Base-by-base conservation (phyloP, 1,284 basidiomycete genomes). In the Singerocomus inundabilis region DNA sequence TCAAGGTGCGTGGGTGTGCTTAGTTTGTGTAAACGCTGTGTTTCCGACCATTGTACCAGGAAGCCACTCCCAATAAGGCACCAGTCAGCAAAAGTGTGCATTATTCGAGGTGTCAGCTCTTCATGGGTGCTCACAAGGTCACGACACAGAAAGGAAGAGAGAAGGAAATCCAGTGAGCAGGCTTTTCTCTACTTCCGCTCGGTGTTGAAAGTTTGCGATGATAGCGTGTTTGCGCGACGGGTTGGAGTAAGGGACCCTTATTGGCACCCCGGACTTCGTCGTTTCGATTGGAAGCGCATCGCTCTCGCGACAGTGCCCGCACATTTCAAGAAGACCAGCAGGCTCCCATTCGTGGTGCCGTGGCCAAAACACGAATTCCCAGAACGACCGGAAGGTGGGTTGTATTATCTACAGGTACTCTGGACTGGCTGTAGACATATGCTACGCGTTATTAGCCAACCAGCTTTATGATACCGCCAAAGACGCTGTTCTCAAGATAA, bases 21-120 rank as follows among this genome's bases (percentile, higher is more conserved):
- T 34, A 24, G 25, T 41, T 49, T 48, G 36, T 50, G 28, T 35
- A 26, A 34, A 26, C 40, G 12, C 18, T 16, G 30, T 5, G 15
- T 38, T 46, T 40, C 41, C 21, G 33, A 57, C 46, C 54, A 36
- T 37, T 33, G 33, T 45, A 15, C 44, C 50, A 58, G 46, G 57
- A 68, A 62, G 58, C 54, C 52, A 58, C 56, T 57, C 66, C 62
- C 42, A 59, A 62, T 13, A 65, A 60, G 57, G 63, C 55, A 52
- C 62, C 68, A 40, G 37, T 57, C 25, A 61, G 53, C 51, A 75
- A 75, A 61, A 81, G 80, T 37, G 82, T 85, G 45, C 85, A 88
- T 61, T 91, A 91, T 62, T 85, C 88, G 1, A 76, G 80, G 57
- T 87, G 87, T 60, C 88, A 91, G 61, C 75, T 91, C 24, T 86